These are phyloP conservation scores for Trichoderma simmonsii DNA, from an alignment of 2,329 filamentous ascomycete genomes.

Conservation along the genomic window DNA sequence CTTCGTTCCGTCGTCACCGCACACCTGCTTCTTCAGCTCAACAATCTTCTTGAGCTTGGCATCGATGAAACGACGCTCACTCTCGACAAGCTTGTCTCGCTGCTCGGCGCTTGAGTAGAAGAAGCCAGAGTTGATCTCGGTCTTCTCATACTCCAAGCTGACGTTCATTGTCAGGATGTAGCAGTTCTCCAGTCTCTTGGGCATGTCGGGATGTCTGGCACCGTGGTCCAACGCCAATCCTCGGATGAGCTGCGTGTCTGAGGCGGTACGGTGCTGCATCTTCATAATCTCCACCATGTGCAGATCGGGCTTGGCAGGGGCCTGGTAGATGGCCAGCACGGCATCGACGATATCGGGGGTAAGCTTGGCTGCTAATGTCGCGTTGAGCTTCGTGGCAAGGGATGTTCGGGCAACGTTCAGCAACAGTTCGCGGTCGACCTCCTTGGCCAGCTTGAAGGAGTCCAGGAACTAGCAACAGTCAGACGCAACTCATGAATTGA, in stretches of 20 bases:
- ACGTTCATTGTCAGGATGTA: constrained; percentile 95
- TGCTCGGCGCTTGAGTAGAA: constrained; percentile 98
- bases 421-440: constrained; percentile 90
- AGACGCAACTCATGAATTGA: constrained; percentile 22
- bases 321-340: constrained; percentile 88
- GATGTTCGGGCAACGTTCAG: constrained; percentile 92
- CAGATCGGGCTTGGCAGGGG: constrained; percentile 87
- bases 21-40: constrained; percentile 96
- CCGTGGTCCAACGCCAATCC: constrained; percentile 93
- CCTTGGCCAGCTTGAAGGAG: constrained; percentile 80
- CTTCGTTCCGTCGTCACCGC: constrained; percentile 88
- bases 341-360: constrained; percentile 96
- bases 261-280: constrained; percentile 96
- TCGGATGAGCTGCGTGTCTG: constrained; percentile 92
- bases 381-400: constrained; percentile 91
- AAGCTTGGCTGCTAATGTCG: constrained; percentile 81
- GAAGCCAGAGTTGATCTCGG: constrained; percentile 98
- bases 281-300: constrained; percentile 99
- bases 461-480: constrained; percentile 73
- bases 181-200: constrained; percentile 92
- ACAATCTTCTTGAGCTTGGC: constrained; percentile 97
- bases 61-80: constrained; percentile 92
- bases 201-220: constrained; percentile 96
- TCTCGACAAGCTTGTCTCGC: constrained; percentile 96
- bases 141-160: constrained; percentile 97